Percentiles rank a stretch among this genome's conserved stretches.
These are phyloP conservation scores for Trichoderma sp. DNA, from an alignment of 2,329 filamentous ascomycete species.

Conservation along the genomic window DNA sequence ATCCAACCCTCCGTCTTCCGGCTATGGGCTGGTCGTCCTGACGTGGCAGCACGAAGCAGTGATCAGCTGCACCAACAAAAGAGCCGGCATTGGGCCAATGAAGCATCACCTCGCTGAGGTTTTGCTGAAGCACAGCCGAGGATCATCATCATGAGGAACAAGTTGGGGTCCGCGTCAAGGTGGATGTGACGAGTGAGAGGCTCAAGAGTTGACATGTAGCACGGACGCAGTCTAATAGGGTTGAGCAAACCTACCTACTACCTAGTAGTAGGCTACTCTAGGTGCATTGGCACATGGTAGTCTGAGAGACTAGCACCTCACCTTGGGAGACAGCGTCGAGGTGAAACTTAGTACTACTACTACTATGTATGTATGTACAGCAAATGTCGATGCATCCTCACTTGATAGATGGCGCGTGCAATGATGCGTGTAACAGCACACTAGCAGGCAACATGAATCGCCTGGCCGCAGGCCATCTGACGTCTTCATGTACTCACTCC, in stretches of 20 bases:
- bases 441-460: slow-evolving; percentile 10
- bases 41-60: slow-evolving; percentile 20
- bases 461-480: neutral
- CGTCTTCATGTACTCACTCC: slow-evolving; percentile 4
- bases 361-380: too few relatives aligned
- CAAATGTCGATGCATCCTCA: neutral
- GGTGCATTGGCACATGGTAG: neutral
- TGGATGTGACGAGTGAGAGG: slow-evolving; percentile 15
- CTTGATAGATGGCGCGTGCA: slow-evolving; percentile 2
- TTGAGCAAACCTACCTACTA: neutral
- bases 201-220: slow-evolving; percentile 12
- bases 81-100: slow-evolving; percentile 13
- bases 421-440: slow-evolving; percentile 6
- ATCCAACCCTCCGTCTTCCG: neutral
- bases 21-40: slow-evolving; percentile 12
- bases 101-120: slow-evolving; percentile 2
- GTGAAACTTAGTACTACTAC: neutral
- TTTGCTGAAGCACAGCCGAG: slow-evolving; percentile 11
- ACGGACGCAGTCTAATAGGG: slow-evolving; percentile 4
- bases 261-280: neutral
- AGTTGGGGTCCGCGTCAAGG: neutral
- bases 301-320: neutral
- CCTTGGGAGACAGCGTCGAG: neutral
- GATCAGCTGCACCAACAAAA: slow-evolving; percentile 18
- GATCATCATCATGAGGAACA: slow-evolving; percentile 15